Conservation (phyloP, 176 grass and related monocot species). For the Musa troglodytarum region DNA sequence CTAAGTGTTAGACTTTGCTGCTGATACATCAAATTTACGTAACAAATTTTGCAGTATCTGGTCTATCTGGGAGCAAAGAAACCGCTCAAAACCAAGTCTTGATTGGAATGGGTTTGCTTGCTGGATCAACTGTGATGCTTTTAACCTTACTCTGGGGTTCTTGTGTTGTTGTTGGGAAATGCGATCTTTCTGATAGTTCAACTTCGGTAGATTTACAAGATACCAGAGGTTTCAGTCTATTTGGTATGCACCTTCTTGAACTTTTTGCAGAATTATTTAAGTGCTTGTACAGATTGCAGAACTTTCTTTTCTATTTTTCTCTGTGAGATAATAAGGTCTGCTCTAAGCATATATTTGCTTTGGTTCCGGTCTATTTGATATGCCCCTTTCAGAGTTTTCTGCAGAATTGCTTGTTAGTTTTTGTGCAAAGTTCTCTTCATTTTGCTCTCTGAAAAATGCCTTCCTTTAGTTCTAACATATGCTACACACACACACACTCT, state of each 20-base stretch:
- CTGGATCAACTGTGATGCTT: conserved; percentile 93
- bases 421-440: background rate
- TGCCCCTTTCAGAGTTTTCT: background rate
- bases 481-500: no score
- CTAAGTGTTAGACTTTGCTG: no score
- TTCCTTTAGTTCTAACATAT: background rate
- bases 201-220: conserved; percentile 40
- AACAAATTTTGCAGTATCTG: conserved; percentile 55
- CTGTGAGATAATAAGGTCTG: background rate
- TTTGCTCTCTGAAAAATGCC: background rate
- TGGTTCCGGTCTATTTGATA: background rate
- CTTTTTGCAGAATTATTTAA: background rate
- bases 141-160: conserved; percentile 91
- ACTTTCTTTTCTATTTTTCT: background rate
- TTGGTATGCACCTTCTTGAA: conserved; percentile 33
- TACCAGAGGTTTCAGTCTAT: conserved; percentile 56
- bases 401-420: background rate
- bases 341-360: background rate
- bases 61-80: conserved; percentile 81
- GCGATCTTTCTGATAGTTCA: conserved; percentile 45
- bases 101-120: conserved; percentile 90
- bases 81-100: conserved; percentile 90
- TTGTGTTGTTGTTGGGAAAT: conserved; percentile 91
- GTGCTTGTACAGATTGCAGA: background rate
- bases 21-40: background rate